Evolutionary conservation across 371 early-diverging fungal species (phyloP).

Genomic region (Mucor racemosus): DNA sequence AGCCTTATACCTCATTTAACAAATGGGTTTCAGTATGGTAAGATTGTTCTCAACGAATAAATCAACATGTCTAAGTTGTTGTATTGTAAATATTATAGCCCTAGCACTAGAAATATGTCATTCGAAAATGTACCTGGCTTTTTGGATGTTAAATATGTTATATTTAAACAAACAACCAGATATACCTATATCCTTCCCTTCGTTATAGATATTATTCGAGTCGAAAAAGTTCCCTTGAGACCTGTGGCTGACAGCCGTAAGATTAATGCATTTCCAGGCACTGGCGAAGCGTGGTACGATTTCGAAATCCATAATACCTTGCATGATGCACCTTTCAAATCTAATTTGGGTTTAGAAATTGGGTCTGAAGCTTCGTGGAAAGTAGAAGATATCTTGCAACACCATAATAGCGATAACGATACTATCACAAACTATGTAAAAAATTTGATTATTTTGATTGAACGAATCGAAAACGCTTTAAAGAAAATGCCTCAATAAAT

Average conservation of each 20-base stretch:
- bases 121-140: conserved; percentile 51
- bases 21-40: conserved; percentile 51
- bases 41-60: not conserved
- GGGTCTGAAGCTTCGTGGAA: conserved; percentile 46
- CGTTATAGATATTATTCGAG: conserved; percentile 42
- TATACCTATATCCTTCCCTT: conserved; percentile 42
- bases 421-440: conserved; percentile 7
- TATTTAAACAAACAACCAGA: conserved; percentile 33
- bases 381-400: conserved; percentile 35
- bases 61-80: too few species aligned
- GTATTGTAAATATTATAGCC: conserved; percentile 20
- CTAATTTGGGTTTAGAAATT: conserved; percentile 31
- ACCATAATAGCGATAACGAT: conserved; percentile 4
- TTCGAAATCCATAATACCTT: conserved; percentile 37
- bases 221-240: conserved; percentile 37
- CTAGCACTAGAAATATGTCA: conserved; percentile 35
- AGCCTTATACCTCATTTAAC: conserved; percentile 53
- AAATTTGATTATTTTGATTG: not conserved
- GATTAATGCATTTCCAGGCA: conserved; percentile 33
- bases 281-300: conserved; percentile 43
- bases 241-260: conserved; percentile 25
- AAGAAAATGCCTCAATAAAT: not conserved
- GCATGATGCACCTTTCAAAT: conserved; percentile 31
- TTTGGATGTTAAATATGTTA: conserved; percentile 39
- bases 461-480: not conserved